A percentile compares a stretch with the other conserved stretches of the same genome.
Evolutionary conservation across 2,329 filamentous ascomycete species (phyloP).

Genomic region (Xenosphaeropsis pyriputrescens): DNA sequence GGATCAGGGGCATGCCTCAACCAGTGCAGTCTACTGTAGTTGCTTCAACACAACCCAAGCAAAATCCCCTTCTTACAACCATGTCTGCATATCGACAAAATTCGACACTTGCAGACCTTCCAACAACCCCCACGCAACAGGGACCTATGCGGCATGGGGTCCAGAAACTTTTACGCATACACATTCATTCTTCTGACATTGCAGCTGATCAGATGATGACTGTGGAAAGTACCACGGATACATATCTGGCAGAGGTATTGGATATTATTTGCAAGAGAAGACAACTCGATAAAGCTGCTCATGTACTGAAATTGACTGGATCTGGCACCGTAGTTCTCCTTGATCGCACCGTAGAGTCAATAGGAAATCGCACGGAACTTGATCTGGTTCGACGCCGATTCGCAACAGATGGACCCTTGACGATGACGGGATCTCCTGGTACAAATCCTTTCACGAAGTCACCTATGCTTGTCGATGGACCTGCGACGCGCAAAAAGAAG

Average conservation of each 20-base stretch:
- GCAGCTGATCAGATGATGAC: conserved; percentile 61
- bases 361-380: conserved; percentile 60
- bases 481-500: conserved; percentile 33
- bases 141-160: conserved; percentile 33
- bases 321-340: conserved; percentile 62
- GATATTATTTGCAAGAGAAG: conserved; percentile 66
- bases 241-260: conserved; percentile 69
- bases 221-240: conserved; percentile 66
- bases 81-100: conserved; percentile 35
- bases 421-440: conserved; percentile 47
- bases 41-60: conserved; percentile 22
- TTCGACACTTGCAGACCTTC: conserved; percentile 38
- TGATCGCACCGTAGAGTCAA: conserved; percentile 65
- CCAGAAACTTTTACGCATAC: conserved; percentile 56
- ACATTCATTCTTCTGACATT: conserved; percentile 55
- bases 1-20: conserved; percentile 14
- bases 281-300: conserved; percentile 63
- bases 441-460: conserved; percentile 15
- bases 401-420: conserved; percentile 57
- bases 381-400: conserved; percentile 65
- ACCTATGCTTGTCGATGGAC: conserved; percentile 25
- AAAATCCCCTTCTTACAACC: conserved; percentile 47
- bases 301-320: conserved; percentile 63
- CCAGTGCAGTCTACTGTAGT: conserved; percentile 6
- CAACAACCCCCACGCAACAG: conserved; percentile 21